A percentile compares a stretch with the other conserved stretches of the same genome.
Evolutionary conservation across 2,329 filamentous ascomycete species (phyloP).

Genomic region (Fusarium humuli): DNA sequence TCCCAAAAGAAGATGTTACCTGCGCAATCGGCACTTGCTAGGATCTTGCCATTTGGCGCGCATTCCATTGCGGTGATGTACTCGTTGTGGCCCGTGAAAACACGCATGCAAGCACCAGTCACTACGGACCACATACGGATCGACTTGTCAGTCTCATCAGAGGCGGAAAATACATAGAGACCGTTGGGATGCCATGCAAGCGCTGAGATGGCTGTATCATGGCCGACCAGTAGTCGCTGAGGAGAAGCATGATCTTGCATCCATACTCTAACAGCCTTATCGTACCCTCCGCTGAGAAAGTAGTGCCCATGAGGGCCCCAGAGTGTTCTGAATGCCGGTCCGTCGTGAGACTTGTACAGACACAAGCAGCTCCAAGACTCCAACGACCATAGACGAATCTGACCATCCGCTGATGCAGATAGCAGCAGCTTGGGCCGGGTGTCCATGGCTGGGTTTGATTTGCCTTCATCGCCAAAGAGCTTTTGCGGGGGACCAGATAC

Average conservation of each 20-base stretch:
- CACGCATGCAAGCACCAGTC: slow-evolving; percentile 85
- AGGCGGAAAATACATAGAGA: slow-evolving; percentile 92
- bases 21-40: slow-evolving; percentile 90
- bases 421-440: slow-evolving; percentile 80
- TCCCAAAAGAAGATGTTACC: slow-evolving; percentile 97
- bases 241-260: slow-evolving; percentile 92
- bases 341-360: slow-evolving; percentile 92
- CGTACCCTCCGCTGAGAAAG: slow-evolving; percentile 87
- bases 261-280: slow-evolving; percentile 92
- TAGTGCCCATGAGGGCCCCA: slow-evolving; percentile 97
- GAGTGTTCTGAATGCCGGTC: slow-evolving; percentile 86
- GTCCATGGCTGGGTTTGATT: slow-evolving; percentile 57
- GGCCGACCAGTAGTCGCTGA: slow-evolving; percentile 87
- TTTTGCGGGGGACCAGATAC: slow-evolving; percentile 67
- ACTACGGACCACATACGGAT: slow-evolving; percentile 98
- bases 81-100: slow-evolving; percentile 92
- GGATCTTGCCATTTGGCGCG: slow-evolving; percentile 85
- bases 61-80: slow-evolving; percentile 88
- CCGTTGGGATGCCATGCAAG: slow-evolving; percentile 97
- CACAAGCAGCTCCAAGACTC: slow-evolving; percentile 94
- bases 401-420: slow-evolving; percentile 87
- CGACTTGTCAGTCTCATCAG: slow-evolving; percentile 85
- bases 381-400: slow-evolving; percentile 91
- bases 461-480: slow-evolving; percentile 64
- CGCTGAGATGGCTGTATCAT: slow-evolving; percentile 91